A percentile compares a stretch with the other conserved stretches of the same genome.
Conservation (phyloP, 2,329 filamentous ascomycete genomes). For the Scopulariopsis brevicaulis region DNA sequence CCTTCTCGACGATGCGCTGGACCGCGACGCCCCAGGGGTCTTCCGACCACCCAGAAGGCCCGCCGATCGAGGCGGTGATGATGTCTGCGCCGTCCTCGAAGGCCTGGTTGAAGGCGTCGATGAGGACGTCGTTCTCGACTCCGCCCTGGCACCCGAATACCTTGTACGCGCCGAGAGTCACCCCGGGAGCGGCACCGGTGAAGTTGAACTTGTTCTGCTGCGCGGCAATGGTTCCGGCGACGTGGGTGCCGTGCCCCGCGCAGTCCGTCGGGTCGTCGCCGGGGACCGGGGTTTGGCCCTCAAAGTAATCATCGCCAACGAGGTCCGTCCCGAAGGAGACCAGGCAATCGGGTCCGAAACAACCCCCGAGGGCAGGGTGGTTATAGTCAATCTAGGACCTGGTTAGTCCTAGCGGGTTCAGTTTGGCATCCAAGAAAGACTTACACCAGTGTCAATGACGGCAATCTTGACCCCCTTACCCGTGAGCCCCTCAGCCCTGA, state of each 20-base stretch:
- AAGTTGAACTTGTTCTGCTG: constrained; percentile 33
- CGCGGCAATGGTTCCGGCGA: constrained; percentile 51
- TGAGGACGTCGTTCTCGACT: constrained; percentile 43
- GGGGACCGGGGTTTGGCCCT: constrained; percentile 25
- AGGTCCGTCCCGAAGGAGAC: constrained; percentile 46
- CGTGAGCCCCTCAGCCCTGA: constrained; percentile 32
- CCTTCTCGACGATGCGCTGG: constrained; percentile 38
- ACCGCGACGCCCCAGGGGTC: constrained; percentile 37
- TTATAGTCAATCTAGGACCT: constrained; percentile 41
- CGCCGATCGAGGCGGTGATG: constrained; percentile 44
- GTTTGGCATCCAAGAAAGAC: constrained; percentile 8
- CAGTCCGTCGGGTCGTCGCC: constrained; percentile 44
- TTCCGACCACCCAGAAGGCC: constrained; percentile 37
- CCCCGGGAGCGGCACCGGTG: constrained; percentile 44
- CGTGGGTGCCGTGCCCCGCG: constrained; percentile 48
- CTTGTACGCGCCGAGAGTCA: constrained; percentile 42
- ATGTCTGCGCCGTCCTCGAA: constrained; percentile 47
- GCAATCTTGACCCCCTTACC: constrained; percentile 41
- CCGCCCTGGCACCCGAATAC: constrained; percentile 44
- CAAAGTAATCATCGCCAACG: constrained; percentile 41
- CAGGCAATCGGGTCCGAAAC: constrained; percentile 48
- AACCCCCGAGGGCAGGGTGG: constrained; percentile 52
- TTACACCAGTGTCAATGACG: constrained; percentile 41
- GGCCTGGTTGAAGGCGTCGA: constrained; percentile 47
- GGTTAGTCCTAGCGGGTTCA: background rate